Evolutionary conservation across 1,284 basidiomycete species (phyloP).

Genomic region (Fomitopsis schrenkii): DNA sequence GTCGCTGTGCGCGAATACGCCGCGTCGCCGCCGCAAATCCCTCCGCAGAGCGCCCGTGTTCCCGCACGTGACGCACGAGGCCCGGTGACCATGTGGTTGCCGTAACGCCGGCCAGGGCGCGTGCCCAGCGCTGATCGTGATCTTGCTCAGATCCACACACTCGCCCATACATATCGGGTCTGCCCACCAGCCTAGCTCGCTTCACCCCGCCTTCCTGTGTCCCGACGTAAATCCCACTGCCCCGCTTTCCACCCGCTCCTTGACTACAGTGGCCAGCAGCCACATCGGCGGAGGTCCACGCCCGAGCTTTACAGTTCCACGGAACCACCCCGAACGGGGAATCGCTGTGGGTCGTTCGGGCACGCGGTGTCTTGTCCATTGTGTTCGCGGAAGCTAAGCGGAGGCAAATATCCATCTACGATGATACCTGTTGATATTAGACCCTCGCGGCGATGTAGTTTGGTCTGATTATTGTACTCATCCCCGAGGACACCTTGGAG

Average conservation of each 20-base stretch:
- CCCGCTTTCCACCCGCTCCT: background rate
- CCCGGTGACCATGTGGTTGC: background rate
- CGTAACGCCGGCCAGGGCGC: background rate
- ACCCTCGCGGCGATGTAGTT: background rate
- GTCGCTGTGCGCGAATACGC: background rate
- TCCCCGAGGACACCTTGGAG: background rate
- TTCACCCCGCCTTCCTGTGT: background rate
- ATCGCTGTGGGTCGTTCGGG: background rate
- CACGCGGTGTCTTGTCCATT: background rate
- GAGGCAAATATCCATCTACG: background rate
- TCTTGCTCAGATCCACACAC: conserved; percentile 5
- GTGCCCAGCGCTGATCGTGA: conserved; percentile 5
- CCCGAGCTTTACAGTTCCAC: background rate
- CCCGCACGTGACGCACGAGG: background rate
- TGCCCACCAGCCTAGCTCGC: background rate
- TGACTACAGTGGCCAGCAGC: background rate
- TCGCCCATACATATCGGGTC: background rate
- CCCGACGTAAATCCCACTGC: background rate
- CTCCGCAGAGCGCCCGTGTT: background rate
- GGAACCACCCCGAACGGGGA: background rate
- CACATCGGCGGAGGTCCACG: background rate
- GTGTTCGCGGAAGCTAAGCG: background rate
- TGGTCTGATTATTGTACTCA: background rate
- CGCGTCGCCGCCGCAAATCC: conserved; percentile 4
- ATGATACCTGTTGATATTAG: background rate